Conservation (phyloP, 108 stramenopile species). For the Skeletonema grethae region DNA sequence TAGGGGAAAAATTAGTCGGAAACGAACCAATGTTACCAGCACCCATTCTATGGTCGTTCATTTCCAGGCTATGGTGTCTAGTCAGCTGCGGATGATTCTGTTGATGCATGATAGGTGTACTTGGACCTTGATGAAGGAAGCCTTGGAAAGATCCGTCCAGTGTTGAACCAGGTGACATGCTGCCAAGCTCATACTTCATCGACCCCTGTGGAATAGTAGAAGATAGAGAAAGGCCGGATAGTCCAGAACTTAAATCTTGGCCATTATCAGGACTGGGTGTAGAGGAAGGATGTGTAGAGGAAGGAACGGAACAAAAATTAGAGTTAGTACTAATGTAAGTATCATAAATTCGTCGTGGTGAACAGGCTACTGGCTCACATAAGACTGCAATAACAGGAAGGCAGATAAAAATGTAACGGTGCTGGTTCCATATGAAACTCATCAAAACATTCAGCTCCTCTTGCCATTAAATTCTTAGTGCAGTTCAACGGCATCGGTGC, state of each 20-base stretch:
- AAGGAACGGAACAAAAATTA: neutral
- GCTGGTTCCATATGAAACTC: too few species aligned
- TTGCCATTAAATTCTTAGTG: too few species aligned
- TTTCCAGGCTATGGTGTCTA: slow-evolving; percentile 20
- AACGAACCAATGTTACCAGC: slow-evolving; percentile 17
- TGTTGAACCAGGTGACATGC: slow-evolving; percentile 18
- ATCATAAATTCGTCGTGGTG: too few species aligned
- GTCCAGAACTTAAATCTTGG: slow-evolving; percentile 27
- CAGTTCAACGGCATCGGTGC: neutral
- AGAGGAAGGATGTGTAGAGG: neutral
- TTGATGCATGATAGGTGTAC: slow-evolving; percentile 18
- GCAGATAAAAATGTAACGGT: too few species aligned
- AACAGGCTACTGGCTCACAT: too few species aligned
- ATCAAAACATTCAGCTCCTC: too few species aligned
- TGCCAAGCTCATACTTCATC: slow-evolving; percentile 7
- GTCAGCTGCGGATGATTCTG: slow-evolving; percentile 13
- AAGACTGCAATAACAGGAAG: too few species aligned
- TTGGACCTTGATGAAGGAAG: slow-evolving; percentile 28
- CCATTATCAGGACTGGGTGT: slow-evolving; percentile 17
- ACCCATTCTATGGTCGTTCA: slow-evolving; percentile 22
- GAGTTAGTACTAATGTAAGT: neutral
- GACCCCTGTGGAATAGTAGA: slow-evolving; percentile 27
- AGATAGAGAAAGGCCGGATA: slow-evolving; percentile 25
- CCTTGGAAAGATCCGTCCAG: slow-evolving; percentile 22
- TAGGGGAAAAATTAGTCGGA: slow-evolving; percentile 21